These are phyloP conservation scores for Coprinopsis strossmayeri DNA, from an alignment of 768 basidiomycete genomes.

Conservation along the genomic window DNA sequence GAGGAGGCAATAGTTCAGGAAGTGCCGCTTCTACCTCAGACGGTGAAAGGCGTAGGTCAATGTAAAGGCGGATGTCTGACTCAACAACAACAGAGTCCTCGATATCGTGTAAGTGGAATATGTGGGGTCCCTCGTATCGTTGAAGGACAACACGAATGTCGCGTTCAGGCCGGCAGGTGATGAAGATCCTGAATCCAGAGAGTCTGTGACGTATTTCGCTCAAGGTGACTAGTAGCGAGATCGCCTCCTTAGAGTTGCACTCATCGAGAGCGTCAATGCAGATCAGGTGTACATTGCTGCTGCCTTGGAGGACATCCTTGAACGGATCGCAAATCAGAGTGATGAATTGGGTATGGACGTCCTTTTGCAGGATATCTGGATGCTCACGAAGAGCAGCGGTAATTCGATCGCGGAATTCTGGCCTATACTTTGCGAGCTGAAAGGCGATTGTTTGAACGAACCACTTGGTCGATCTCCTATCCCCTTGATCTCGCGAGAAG, in stretches of 20 bases:
- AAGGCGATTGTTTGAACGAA: not conserved
- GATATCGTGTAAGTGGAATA: slow-evolving; percentile 1
- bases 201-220: not conserved
- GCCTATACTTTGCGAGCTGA: not conserved
- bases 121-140: not conserved
- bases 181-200: not conserved
- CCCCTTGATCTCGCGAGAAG: not conserved
- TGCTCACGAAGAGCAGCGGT: not conserved
- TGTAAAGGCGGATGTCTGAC: not conserved
- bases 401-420: not conserved
- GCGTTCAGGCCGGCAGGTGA: not conserved
- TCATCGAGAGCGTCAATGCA: not conserved
- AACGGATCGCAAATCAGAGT: not conserved
- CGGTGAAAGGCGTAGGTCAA: not conserved
- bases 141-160: not conserved
- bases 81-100: slow-evolving; percentile 2
- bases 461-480: not conserved
- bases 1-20: not conserved
- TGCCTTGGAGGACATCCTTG: not conserved
- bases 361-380: not conserved
- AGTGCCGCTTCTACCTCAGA: not conserved
- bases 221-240: not conserved
- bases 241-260: not conserved
- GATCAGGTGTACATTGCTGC: not conserved
- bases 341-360: not conserved